These are phyloP conservation scores for Calonectria multiphialidica DNA, from an alignment of 2,329 filamentous ascomycete species.

Conservation along the genomic window DNA sequence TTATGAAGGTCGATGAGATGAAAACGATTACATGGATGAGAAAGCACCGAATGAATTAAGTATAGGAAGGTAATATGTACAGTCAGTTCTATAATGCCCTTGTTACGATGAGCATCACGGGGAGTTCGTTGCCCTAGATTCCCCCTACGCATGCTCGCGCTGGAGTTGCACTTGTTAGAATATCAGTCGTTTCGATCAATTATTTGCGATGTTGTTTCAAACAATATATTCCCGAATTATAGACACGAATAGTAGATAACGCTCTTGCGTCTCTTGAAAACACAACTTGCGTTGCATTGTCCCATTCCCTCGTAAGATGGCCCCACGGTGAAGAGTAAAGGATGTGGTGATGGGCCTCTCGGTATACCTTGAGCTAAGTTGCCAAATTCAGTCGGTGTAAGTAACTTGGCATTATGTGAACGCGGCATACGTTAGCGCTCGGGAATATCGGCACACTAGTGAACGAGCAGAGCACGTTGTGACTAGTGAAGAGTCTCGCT, in stretches of 20 bases:
- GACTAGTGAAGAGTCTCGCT: conserved; percentile 11
- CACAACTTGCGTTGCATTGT: neutral
- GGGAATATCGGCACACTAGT: neutral
- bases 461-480: neutral
- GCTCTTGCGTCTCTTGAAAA: conserved; percentile 23
- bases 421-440: no score
- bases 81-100: conserved; percentile 30
- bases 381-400: neutral
- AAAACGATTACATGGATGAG: conserved; percentile 43
- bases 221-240: conserved; percentile 11
- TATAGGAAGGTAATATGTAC: conserved; percentile 39
- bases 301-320: neutral
- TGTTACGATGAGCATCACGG: conserved; percentile 29
- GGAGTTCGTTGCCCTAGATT: conserved; percentile 24
- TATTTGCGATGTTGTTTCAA: conserved; percentile 13
- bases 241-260: conserved; percentile 32
- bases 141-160: conserved; percentile 26
- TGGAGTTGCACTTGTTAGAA: conserved; percentile 36
- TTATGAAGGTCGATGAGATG: conserved; percentile 48
- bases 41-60: conserved; percentile 36
- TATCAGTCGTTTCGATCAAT: conserved; percentile 9
- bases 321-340: neutral
- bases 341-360: neutral
- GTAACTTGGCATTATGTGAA: no score
- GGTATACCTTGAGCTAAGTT: neutral